phyloP scores from a whole-genome alignment of 2,329 filamentous ascomycete genomes.

The Colletotrichum falcatum region DNA sequence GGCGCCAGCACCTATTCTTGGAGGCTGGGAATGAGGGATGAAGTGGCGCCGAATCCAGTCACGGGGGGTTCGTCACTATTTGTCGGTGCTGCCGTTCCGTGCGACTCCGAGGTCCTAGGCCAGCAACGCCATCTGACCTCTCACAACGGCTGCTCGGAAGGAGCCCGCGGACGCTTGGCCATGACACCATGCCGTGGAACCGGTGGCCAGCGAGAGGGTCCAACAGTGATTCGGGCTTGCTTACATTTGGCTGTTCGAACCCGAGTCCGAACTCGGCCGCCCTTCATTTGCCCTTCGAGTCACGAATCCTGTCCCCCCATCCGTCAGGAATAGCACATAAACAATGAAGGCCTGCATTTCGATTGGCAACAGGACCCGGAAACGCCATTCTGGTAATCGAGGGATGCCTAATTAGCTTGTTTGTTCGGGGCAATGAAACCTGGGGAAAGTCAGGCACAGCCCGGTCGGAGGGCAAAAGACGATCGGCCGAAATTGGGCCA shows the following conservation, averaged over 20 bases:
- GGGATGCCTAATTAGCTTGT: constrained; percentile 1
- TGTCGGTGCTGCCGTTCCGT: constrained; percentile 26
- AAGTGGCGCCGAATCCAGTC: constrained; percentile 1
- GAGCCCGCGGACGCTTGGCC: constrained; percentile 14
- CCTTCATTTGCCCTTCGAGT: neutral
- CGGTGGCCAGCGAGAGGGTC: neutral
- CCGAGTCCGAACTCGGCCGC: neutral
- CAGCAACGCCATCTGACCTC: constrained; percentile 16
- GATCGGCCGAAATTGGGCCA: constrained; percentile 8
- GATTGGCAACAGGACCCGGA: neutral
- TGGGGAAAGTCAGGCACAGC: constrained; percentile 21
- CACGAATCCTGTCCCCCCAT: neutral
- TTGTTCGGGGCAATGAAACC: constrained; percentile 25
- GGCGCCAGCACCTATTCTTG: constrained; percentile 34
- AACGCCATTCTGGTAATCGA: neutral
- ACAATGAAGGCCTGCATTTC: neutral
- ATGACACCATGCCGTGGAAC: constrained; percentile 3
- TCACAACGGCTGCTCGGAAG: constrained; percentile 11
- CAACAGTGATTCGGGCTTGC: neutral
- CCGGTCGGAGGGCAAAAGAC: neutral
- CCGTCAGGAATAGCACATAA: neutral
- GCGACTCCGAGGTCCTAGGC: neutral
- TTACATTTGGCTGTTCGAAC: neutral
- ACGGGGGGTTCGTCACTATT: constrained; percentile 31
- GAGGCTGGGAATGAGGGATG: constrained; percentile 11